Base-by-base conservation (phyloP, 2,329 filamentous ascomycete species). In the Calycina herbarum region DNA sequence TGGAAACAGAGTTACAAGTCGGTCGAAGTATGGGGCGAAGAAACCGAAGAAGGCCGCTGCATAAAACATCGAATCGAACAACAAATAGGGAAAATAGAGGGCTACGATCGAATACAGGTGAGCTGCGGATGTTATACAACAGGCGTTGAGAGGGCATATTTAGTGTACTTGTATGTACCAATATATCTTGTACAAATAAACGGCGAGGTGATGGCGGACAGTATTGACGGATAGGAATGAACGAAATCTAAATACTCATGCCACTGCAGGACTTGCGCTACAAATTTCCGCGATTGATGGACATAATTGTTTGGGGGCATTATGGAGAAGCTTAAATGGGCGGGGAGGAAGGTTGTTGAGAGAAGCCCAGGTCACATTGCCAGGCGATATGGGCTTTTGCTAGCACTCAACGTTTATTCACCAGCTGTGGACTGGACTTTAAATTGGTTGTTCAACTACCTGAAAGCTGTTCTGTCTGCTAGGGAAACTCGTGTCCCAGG, bases 21-120 rank as follows among this genome's bases (percentile, higher is more conserved):
- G 95, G 75, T 97, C 93, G 75, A 99, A 99, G 81, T 99, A 97
- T 77, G 95, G 95, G 67, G 96, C 95, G 60, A 99, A 99, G 89
- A 98, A 97, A 83, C 94, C 95, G 0, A 98, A 98, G 89, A 88
- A 88, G 78, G 88, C 89, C 58, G 66, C 72, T 31, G 64, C 66
- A 57, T 70, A 65, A 60, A 51, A 11, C 6, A 57, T 33, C 27
- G 54, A 24, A 11, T 10, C 31, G 27, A 13, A 57, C 17, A n/a
- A 57, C 20, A 15, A 31, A 15, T 15, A 33, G 17, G 20, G 17
- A 57, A 17, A 2, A 4, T 33, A 7, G 5, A 24, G 20, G 13
- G 54, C 10, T 17, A 15, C 27, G 6, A 57, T 17, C 27, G 27
- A n/a, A n/a, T 29, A 8, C 17, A 15, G 54, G 54, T 17, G 3